Base-by-base conservation (phyloP, 2,329 filamentous ascomycete species). In the Aureobasidium lini region DNA sequence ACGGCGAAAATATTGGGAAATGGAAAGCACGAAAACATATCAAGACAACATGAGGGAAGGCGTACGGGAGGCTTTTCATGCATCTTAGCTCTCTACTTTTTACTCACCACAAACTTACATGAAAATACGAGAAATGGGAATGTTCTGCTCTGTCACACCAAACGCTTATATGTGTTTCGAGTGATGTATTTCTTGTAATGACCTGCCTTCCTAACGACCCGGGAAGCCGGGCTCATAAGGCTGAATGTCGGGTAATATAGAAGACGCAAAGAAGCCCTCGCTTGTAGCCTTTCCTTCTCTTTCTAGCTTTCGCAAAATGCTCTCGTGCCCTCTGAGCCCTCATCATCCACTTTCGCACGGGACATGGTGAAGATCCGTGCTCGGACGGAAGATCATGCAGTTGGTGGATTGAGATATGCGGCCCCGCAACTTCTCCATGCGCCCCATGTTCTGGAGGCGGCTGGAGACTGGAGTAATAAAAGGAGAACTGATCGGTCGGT, bases 351-450 rank as follows among this genome's bases (percentile, higher is more conserved):
- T 23, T 34, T 18, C 29, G 39, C 50, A 43, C 16, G 37, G 39
- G 4, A 23, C 50, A 18, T 34, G 15, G 5, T 37, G 11, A 2
- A 23, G 3, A 54, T 34, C 50, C n/a, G 50, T 54, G 50, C 36
- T 54, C n/a, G 13, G 28, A 54, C 50, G 50, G 50, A 54, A 54
- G 37, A 54, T 54, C 50, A 34, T 54, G 4, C 50, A 54, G 50
- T 54, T 54, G 50, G 50, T 54, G 50, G 50, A 42, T 53, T 37
- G 32, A n/a, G 15, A 23, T n/a, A 23, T 43, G 50, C 39, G 23
- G 50, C 50, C 50, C 50, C 50, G 37, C 50, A 54, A 43, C 50
- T 43, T 43, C 39, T 54, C 50, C 50, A 42, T 54, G 1, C 15
- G 37, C 29, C 29, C 50, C 36, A 54, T 54, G 50, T 42, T 54